Evolutionary conservation across 768 basidiomycete genomes (phyloP).

Genomic region (Auricularia cornea): DNA sequence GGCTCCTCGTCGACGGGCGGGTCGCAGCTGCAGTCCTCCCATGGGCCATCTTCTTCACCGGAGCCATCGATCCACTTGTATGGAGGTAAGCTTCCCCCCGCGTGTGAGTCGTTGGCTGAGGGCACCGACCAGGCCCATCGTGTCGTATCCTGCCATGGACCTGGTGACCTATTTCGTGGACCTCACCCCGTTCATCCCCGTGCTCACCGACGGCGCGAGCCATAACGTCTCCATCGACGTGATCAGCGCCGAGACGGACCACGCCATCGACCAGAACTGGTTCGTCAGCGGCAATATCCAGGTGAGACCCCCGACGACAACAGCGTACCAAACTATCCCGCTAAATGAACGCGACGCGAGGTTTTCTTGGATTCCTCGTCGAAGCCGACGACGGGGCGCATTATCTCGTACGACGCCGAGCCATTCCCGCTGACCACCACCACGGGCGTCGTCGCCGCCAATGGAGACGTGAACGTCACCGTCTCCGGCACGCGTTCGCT

Average conservation of each 20-base stretch:
- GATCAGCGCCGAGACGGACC: slow-evolving; percentile 56
- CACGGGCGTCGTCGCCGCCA: slow-evolving; percentile 32
- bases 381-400: slow-evolving; percentile 58
- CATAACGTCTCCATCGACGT: slow-evolving; percentile 71
- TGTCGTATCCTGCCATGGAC: slow-evolving; percentile 67
- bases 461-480: slow-evolving; percentile 48
- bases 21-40: slow-evolving; percentile 53
- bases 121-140: slow-evolving; percentile 16
- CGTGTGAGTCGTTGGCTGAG: not conserved
- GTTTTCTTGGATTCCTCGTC: slow-evolving; percentile 21
- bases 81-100: slow-evolving; percentile 30
- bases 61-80: slow-evolving; percentile 25
- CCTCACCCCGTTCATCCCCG: slow-evolving; percentile 66
- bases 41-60: slow-evolving; percentile 60
- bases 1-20: slow-evolving; percentile 45
- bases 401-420: slow-evolving; percentile 49
- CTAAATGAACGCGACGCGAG: not conserved
- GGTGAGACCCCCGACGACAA: slow-evolving; percentile 1
- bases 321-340: too few species aligned
- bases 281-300: slow-evolving; percentile 64
- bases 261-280: slow-evolving; percentile 41
- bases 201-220: slow-evolving; percentile 56
- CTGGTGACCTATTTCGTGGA: slow-evolving; percentile 72
- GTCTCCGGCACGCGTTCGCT: slow-evolving; percentile 52
- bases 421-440: slow-evolving; percentile 43